Evolutionary conservation across 148 eudicot genomes (phyloP), one percentile per base, ranked within the genome.

Genomic region (Agrostemma githago): DNA sequence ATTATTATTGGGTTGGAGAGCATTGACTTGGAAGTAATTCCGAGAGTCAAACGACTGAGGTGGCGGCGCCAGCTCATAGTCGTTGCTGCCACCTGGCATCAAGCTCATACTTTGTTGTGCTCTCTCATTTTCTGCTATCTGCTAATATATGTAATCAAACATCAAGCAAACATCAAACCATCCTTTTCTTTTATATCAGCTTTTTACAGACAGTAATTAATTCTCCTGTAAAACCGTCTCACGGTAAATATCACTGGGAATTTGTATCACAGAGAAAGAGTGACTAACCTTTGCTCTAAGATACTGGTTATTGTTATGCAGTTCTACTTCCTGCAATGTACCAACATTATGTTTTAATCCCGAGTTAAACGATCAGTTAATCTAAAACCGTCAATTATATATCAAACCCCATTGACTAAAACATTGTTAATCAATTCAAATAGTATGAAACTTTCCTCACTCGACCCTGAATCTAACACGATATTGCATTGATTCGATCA

Each of bases 61-160:
- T 40, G 84, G 87, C 72, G 83, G 87, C 67, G 83, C 85, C 0
- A 93, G 78, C 74, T 90, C 91, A 75, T 86, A 87, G 38, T 81
- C 87, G 7, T 82, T 71, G 15, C 86, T 71, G 10, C 83, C 82
- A 2, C 92, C 97, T 0, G 98, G 98, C 92, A 91, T 91, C 83
- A 94, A 79, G 82, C 72, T 89, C 89, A 89, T 91, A 74, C 89
- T 92, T 77, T 87, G 93, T 60, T 89, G 94, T 16, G 86, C 90
- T 85, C 92, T 92, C 79, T 89, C 97, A 77, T 79, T 90, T 79
- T 95, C 97, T 56, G 93, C 87, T 68, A 92, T 92, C 98, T 91
- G 72, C 77, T 81, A 40, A 62, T 26, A 20, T 21, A 39, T 16
- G 21, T 66, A 0, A 8, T 41, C 0, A 8, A 26, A 26, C 34